A percentile compares a stretch with the other conserved stretches of the same genome.
Conservation (phyloP, 176 grass and related monocot species). For the Ananas comosus region DNA sequence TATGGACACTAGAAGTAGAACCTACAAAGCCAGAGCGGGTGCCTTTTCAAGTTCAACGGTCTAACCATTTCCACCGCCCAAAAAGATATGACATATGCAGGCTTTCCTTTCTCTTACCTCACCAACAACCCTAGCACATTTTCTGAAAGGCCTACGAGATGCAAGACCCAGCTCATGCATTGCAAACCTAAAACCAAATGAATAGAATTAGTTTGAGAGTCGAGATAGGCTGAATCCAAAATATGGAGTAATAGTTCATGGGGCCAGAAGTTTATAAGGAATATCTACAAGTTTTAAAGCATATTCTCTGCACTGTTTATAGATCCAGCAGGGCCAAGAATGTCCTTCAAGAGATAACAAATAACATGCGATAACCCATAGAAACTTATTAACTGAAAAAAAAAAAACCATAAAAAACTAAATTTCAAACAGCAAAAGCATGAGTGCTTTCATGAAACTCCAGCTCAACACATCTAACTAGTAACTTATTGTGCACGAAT, state of each 20-base stretch:
- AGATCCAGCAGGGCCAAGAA: too few relatives aligned
- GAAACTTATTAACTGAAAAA: too few relatives aligned
- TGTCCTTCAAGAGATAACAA: too few relatives aligned
- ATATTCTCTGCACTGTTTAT: too few relatives aligned
- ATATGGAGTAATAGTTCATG: neutral
- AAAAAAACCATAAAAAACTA: too few relatives aligned
- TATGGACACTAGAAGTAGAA: too few relatives aligned
- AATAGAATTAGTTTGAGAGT: slow-evolving; percentile 12
- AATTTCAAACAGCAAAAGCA: too few relatives aligned
- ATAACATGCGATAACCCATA: too few relatives aligned
- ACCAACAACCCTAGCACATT: slow-evolving; percentile 93
- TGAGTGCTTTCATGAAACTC: too few relatives aligned
- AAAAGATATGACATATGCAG: slow-evolving; percentile 7
- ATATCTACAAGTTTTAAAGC: neutral
- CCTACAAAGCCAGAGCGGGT: too few relatives aligned
- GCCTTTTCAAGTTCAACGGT: neutral
- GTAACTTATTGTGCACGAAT: too few relatives aligned
- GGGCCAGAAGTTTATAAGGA: neutral
- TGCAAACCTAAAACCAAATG: slow-evolving; percentile 54
- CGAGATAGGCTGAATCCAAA: neutral
- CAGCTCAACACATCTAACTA: too few relatives aligned
- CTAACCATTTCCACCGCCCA: slow-evolving; percentile 4
- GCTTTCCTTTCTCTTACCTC: slow-evolving; percentile 51
- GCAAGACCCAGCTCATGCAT: slow-evolving; percentile 98
- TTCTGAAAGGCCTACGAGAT: slow-evolving; percentile 82